Conservation (phyloP, 1,284 basidiomycete species). For the Marasmius tenuissimus region DNA sequence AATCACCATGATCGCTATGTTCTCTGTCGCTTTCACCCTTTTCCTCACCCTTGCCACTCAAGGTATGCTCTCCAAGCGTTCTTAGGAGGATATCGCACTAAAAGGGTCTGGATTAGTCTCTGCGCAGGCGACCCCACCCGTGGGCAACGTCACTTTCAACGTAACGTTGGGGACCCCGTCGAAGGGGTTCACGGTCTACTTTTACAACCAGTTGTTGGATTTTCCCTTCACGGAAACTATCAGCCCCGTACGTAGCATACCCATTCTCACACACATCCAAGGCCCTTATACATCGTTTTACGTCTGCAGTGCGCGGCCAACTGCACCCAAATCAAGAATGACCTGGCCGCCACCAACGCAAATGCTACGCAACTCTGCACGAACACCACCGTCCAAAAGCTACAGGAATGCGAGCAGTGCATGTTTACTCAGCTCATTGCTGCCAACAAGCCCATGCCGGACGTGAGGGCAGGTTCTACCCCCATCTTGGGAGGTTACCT, state of each 20-base stretch:
- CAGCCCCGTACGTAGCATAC: neutral
- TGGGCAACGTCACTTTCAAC: conserved; percentile 48
- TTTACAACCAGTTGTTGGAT: conserved; percentile 44
- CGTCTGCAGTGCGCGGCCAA: conserved; percentile 40
- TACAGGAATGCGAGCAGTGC: conserved; percentile 62
- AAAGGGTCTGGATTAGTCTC: neutral
- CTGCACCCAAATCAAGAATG: conserved; percentile 36
- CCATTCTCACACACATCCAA: neutral
- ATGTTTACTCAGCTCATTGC: conserved; percentile 55
- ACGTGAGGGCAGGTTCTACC: conserved; percentile 56
- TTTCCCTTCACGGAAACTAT: conserved; percentile 19
- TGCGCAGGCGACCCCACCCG: neutral
- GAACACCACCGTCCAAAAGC: conserved; percentile 32
- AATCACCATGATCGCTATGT: conserved; percentile 29
- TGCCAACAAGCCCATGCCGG: conserved; percentile 45
- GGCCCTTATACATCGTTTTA: neutral
- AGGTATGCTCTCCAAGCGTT: conserved; percentile 37
- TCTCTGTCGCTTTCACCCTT: conserved; percentile 30
- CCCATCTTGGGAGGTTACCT: conserved; percentile 50
- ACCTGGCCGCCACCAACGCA: conserved; percentile 38
- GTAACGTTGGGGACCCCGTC: conserved; percentile 41
- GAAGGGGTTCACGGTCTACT: conserved; percentile 27
- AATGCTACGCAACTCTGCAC: conserved; percentile 55
- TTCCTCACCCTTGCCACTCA: conserved; percentile 49
- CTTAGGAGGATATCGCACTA: neutral